Evolutionary conservation across 169 alveolate genomes (phyloP).

Genomic region (Cryptosporidium canis): DNA sequence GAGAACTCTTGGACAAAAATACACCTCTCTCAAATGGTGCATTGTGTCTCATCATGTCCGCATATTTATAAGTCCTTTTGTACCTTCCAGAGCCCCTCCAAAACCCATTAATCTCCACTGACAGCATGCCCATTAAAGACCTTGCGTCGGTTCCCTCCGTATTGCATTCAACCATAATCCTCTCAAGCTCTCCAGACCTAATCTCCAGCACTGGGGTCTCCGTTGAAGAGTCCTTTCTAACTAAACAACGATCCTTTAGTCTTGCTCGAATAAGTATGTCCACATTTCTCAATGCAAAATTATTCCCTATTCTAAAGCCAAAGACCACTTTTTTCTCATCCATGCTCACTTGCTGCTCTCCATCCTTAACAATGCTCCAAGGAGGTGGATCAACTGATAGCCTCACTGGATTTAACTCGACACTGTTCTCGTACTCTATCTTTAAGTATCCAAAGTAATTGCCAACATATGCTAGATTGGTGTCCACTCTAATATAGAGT

Average conservation of each 20-base stretch:
- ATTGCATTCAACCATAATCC: neutral
- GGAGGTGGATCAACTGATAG: constrained; percentile 1
- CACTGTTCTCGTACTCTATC: neutral
- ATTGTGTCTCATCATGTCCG: neutral
- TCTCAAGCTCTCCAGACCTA: neutral
- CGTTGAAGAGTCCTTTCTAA: neutral
- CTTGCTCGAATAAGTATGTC: neutral
- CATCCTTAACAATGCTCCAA: neutral
- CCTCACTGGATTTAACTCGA: neutral
- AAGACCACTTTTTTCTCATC: neutral
- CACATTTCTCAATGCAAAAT: neutral
- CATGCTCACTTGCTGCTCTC: neutral
- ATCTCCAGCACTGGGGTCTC: neutral
- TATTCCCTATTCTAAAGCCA: neutral
- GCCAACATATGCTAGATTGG: neutral
- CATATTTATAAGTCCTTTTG: neutral
- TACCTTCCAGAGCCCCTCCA: neutral
- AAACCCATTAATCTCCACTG: neutral
- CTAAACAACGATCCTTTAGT: neutral
- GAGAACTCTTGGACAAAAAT: neutral
- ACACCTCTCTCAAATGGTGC: neutral
- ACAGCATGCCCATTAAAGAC: neutral
- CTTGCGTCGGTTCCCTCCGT: neutral
- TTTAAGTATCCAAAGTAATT: constrained; percentile 7
- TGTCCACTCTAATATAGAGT: neutral